Evolutionary conservation across 78 protist species (phyloP).

Genomic region (Salpingoeca rosetta): DNA sequence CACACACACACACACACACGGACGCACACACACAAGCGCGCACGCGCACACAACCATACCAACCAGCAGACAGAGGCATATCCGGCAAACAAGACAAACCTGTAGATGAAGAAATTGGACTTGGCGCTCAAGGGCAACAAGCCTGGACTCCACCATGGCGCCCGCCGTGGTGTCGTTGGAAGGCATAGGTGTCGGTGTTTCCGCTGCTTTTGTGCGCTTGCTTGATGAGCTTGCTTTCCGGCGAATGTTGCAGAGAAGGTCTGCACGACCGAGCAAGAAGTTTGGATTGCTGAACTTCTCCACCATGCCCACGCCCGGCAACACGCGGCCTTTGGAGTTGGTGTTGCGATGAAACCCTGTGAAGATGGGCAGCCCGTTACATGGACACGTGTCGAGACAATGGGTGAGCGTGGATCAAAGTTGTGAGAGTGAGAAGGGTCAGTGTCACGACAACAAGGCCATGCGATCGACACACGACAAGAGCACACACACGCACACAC

Average conservation of each 20-base stretch:
- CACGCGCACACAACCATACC: too few species aligned
- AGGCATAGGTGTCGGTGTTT: background rate
- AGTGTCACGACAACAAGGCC: too few species aligned
- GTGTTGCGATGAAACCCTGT: background rate
- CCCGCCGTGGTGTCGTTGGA: background rate
- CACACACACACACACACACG: too few species aligned
- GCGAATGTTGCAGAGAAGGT: background rate
- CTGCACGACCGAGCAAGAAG: conserved; percentile 10
- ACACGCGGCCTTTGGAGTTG: background rate
- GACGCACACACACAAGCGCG: too few species aligned
- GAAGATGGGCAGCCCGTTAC: too few species aligned
- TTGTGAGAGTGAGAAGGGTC: too few species aligned
- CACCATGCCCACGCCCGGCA: conserved; percentile 3
- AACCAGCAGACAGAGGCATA: too few species aligned
- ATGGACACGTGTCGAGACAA: too few species aligned
- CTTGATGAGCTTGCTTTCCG: background rate
- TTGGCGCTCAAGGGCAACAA: background rate
- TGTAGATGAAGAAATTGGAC: background rate
- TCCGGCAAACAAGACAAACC: background rate
- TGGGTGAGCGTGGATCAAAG: too few species aligned
- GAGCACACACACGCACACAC: too few species aligned
- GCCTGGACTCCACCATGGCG: background rate
- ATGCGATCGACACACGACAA: too few species aligned
- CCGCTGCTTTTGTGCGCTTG: background rate
- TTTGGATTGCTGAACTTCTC: conserved; percentile 26